These are phyloP conservation scores for Cicer arietinum DNA, from an alignment of 306 rosid species.

Conservation along the genomic window DNA sequence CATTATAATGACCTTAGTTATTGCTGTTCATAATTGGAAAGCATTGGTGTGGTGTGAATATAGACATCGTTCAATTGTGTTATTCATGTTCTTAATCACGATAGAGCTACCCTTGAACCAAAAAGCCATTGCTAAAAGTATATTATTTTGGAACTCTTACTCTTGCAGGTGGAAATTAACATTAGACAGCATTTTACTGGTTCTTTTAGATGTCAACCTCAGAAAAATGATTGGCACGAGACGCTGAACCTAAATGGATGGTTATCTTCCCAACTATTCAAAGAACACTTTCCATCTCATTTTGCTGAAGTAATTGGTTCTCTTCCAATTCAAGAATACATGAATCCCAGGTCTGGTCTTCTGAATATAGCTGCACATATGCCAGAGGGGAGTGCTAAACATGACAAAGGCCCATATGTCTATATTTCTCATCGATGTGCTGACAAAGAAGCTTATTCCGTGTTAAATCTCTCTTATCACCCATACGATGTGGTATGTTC, in stretches of 20 bases:
- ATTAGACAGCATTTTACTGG: slow-evolving; percentile 83
- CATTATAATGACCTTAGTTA: background rate
- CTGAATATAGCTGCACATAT: slow-evolving; percentile 82
- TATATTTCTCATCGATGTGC: slow-evolving; percentile 76
- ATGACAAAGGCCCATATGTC: slow-evolving; percentile 83
- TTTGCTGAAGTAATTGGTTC: slow-evolving; percentile 73
- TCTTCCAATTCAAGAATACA: slow-evolving; percentile 90
- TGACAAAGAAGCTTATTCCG: slow-evolving; percentile 68
- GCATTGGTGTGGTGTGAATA: background rate
- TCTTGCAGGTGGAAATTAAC: slow-evolving; percentile 90
- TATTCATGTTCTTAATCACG: background rate
- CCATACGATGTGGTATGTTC: slow-evolving; percentile 81
- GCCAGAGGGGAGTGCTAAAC: slow-evolving; percentile 69
- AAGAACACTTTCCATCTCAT: slow-evolving; percentile 92
- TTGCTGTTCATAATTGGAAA: slow-evolving; percentile 13
- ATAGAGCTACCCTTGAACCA: slow-evolving; percentile 27
- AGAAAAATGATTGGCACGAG: slow-evolving; percentile 68
- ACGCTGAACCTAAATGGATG: slow-evolving; percentile 82
- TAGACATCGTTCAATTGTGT: background rate
- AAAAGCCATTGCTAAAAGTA: slow-evolving; percentile 19
- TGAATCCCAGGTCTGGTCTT: slow-evolving; percentile 88
- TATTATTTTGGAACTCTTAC: slow-evolving; percentile 35
- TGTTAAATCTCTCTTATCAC: slow-evolving; percentile 71
- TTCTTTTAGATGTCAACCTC: slow-evolving; percentile 67
- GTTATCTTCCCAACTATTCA: slow-evolving; percentile 87